These are phyloP conservation scores for Sclerotinia borealis DNA, from an alignment of 2,329 filamentous ascomycete species.

Conservation along the genomic window DNA sequence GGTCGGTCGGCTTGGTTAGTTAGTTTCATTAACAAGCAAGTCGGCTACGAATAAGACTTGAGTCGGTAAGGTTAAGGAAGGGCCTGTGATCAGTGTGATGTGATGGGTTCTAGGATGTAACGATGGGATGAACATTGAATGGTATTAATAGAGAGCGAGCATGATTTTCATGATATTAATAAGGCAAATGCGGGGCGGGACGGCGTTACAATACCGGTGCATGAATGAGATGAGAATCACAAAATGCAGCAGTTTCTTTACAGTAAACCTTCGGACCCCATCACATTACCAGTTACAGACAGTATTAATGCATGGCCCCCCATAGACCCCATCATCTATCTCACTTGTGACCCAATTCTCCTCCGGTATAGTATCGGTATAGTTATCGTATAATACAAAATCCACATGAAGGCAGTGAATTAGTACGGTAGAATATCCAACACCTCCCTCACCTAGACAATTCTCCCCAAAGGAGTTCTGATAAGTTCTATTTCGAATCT, in stretches of 20 bases:
- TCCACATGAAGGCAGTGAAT: neutral
- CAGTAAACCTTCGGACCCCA: neutral
- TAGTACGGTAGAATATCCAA: neutral
- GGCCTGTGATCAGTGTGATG: neutral
- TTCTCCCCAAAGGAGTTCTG: neutral
- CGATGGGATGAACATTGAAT: neutral
- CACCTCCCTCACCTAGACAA: neutral
- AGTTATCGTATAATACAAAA: neutral
- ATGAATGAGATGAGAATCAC: neutral
- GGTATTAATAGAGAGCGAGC: neutral
- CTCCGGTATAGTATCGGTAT: too few relatives aligned
- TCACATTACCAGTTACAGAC: neutral
- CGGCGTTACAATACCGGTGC: neutral
- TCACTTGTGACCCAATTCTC: neutral
- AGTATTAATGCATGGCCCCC: neutral
- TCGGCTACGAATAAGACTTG: neutral
- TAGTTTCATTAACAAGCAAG: neutral
- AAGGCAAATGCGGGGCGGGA: neutral
- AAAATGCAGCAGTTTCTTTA: neutral
- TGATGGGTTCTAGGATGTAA: neutral
- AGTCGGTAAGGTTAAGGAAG: too few relatives aligned
- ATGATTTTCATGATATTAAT: neutral
- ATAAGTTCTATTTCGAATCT: neutral
- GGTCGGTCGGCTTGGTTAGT: neutral
- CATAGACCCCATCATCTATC: neutral